Conservation (phyloP, 352 stramenopile species). For the Pythium myriotylum region DNA sequence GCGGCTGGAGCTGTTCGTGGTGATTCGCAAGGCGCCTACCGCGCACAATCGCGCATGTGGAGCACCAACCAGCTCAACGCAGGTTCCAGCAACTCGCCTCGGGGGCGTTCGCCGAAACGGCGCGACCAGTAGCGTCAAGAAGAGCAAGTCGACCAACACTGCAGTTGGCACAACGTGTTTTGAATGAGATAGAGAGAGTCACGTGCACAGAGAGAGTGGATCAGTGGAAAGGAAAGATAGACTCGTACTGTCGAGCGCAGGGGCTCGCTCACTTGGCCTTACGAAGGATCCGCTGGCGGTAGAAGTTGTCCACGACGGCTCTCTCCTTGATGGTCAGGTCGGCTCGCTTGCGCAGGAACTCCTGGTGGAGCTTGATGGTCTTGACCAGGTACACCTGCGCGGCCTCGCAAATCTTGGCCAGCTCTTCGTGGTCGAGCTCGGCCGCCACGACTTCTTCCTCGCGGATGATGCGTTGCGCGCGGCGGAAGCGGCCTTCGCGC, state of each 20-base stretch:
- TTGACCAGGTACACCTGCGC: slow-evolving; percentile 71
- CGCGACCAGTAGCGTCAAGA: no score
- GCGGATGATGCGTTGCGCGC: slow-evolving; percentile 53
- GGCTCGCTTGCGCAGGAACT: slow-evolving; percentile 40
- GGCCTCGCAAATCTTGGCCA: slow-evolving; percentile 62
- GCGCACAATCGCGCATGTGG: not conserved
- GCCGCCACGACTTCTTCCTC: slow-evolving; percentile 48
- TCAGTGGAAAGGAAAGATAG: no score
- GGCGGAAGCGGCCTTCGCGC: slow-evolving; percentile 62
- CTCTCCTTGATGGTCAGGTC: slow-evolving; percentile 28
- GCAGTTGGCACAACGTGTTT: no score
- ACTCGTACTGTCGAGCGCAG: no score
- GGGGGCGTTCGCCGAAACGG: no score
- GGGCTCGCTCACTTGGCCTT: slow-evolving; percentile 54
- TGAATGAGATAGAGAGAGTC: no score
- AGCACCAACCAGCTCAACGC: no score
- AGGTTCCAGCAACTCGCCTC: no score
- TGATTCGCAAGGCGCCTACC: not conserved
- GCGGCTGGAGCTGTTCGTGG: not conserved
- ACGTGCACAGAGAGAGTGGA: no score
- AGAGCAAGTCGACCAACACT: no score
- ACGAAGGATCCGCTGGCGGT: slow-evolving; percentile 75
- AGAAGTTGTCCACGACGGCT: slow-evolving; percentile 73
- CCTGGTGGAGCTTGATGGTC: slow-evolving; percentile 60
- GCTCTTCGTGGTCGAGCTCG: slow-evolving; percentile 53